A percentile compares a stretch with the other conserved stretches of the same genome.
Conservation (phyloP, 2,329 filamentous ascomycete species). For the Huntiella abstrusa region DNA sequence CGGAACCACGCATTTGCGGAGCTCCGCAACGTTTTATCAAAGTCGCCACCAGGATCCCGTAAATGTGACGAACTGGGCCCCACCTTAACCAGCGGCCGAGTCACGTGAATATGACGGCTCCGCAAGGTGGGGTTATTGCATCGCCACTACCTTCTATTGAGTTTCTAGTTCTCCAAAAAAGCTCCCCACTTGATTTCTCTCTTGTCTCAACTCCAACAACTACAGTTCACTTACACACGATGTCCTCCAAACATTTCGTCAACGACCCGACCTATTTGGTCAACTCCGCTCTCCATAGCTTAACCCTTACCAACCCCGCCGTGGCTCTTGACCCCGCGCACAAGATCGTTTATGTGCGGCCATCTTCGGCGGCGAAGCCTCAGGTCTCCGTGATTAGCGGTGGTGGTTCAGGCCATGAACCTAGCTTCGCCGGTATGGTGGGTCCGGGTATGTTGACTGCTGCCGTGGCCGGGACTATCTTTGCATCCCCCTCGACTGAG, state of each 20-base stretch:
- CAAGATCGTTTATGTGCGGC: constrained; percentile 68
- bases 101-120: too few relatives aligned
- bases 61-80: too few relatives aligned
- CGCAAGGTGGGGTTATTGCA: too few relatives aligned
- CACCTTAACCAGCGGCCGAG: too few relatives aligned
- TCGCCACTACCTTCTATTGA: too few relatives aligned
- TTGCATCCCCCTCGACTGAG: constrained; percentile 62
- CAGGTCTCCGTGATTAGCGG: constrained; percentile 74
- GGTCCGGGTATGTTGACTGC: constrained; percentile 63
- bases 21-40: too few relatives aligned
- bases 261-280: constrained; percentile 67
- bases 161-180: too few relatives aligned
- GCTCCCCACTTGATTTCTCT: too few relatives aligned
- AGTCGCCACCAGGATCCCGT: too few relatives aligned
- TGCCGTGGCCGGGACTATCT: constrained; percentile 73
- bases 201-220: too few relatives aligned
- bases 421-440: constrained; percentile 71
- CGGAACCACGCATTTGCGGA: too few relatives aligned
- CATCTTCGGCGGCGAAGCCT: constrained; percentile 29
- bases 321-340: constrained; percentile 58
- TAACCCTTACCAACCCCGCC: constrained; percentile 71
- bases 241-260: constrained; percentile 69
- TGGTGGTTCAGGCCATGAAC: constrained; percentile 80
- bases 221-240: constrained; percentile 13
- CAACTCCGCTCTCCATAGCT: constrained; percentile 51